Base-by-base conservation (phyloP, 345 rosid species). In the Eutrema japonicum region DNA sequence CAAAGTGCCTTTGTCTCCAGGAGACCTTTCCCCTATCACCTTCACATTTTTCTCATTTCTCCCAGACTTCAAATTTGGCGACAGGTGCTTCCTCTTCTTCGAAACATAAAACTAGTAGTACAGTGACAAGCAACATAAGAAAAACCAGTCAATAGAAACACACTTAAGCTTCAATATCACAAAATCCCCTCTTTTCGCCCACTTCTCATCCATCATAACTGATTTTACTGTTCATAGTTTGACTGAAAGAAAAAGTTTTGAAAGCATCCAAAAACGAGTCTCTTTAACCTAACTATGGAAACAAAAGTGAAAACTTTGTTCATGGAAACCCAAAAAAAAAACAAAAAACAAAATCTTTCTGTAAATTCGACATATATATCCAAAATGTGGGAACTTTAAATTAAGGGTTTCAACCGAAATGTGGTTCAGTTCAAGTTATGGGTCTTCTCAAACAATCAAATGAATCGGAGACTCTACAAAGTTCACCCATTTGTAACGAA, bases 1-100 rank as follows among this genome's bases (percentile, higher is more conserved):
- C 83, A 91, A 81, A 75, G 82, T 87, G 49, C 91, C 88, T 83
- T 88, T 87, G 52, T 81, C 89, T 68, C 85, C 82, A 37, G 96
- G 91, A 14, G 95, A 86, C 55, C 74, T 83, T 80, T 86, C 92
- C 13, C 55, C 76, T 36, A 78, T 40, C 22, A 64, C 66, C 79
- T 78, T 85, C 50, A 79, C 85, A 72, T 83, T 85, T 73, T 84
- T 89, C 71, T 82, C 87, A 6, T 47, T 60, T 70, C 84, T 82
- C 71, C 81, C 85, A 55, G 74, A 41, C 83, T 89, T 89, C 77
- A 79, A 82, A 78, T 76, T 77, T 6, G 98, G 96, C 3, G 96
- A 91, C 2, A 14, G 8, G 16, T 85, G 46, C 77, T 91, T 94
- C 85, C 92, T 84, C 87, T 91, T 94, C 82, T 82, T 91, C 30